A percentile compares a stretch with the other conserved stretches of the same genome.
These are phyloP conservation scores for Arachnopeziza araneosa DNA, from an alignment of 2,329 filamentous ascomycete species.

Conservation along the genomic window DNA sequence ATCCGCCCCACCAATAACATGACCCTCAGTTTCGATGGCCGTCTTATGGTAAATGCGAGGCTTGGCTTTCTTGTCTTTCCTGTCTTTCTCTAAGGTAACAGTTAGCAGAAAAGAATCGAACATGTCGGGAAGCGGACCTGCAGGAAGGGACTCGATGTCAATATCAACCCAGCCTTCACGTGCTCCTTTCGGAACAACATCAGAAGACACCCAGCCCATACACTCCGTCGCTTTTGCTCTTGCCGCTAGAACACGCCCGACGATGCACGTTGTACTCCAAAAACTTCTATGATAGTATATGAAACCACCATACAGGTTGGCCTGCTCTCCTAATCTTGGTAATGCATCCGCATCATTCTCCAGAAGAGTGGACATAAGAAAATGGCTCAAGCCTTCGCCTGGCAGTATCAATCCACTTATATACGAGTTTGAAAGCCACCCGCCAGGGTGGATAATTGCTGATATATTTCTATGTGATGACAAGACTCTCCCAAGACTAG, in stretches of 20 bases:
- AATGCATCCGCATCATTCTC: conserved; percentile 60
- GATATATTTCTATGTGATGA: conserved; percentile 40
- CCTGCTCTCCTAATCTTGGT: conserved; percentile 51
- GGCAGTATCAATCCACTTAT: conserved; percentile 60
- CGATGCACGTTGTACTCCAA: conserved; percentile 62
- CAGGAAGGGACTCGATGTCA: conserved; percentile 40
- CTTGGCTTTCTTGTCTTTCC: conserved; percentile 40
- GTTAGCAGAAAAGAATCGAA: background rate
- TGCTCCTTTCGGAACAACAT: conserved; percentile 47
- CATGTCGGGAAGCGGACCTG: background rate
- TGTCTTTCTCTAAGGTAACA: background rate
- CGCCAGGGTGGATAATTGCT: conserved; percentile 51
- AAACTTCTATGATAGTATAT: conserved; percentile 59
- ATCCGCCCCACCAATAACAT: conserved; percentile 53
- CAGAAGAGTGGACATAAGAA: conserved; percentile 60
- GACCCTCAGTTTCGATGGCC: conserved; percentile 53
- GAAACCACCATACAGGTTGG: conserved; percentile 60
- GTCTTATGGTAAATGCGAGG: conserved; percentile 58
- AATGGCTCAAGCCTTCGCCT: conserved; percentile 56
- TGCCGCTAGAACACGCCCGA: conserved; percentile 59
- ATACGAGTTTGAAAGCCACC: conserved; percentile 65
- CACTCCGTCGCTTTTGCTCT: conserved; percentile 57
- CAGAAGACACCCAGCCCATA: conserved; percentile 63
- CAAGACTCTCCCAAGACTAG: conserved; percentile 18
- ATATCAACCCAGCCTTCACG: conserved; percentile 55